These are phyloP conservation scores for Apiospora koreana DNA, from an alignment of 2,329 filamentous ascomycete species.

Conservation along the genomic window DNA sequence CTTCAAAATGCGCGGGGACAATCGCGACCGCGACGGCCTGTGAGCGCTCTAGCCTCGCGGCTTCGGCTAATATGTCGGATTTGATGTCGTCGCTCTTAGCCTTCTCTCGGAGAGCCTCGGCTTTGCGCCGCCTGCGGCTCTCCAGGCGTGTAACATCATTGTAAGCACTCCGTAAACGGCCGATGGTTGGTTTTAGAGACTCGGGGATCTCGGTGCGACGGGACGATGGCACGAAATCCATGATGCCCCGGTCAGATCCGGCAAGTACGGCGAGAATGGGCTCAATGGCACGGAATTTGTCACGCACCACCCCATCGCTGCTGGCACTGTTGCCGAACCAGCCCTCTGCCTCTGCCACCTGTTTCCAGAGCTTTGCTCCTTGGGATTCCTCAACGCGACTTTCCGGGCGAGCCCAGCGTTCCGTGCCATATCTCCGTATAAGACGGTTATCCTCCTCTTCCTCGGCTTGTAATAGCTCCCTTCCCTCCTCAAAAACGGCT, in stretches of 20 bases:
- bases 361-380: constrained; percentile 69
- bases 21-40: constrained; percentile 79
- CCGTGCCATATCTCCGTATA: constrained; percentile 79
- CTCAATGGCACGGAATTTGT: constrained; percentile 78
- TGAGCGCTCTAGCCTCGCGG: constrained; percentile 80
- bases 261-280: constrained; percentile 74
- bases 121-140: constrained; percentile 74
- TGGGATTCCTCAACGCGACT: constrained; percentile 66
- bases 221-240: constrained; percentile 88
- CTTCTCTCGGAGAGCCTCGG: constrained; percentile 77
- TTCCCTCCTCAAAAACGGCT: constrained; percentile 80
- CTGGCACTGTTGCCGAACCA: constrained; percentile 71
- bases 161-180: constrained; percentile 73
- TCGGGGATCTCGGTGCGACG: constrained; percentile 77
- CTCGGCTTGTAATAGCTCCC: constrained; percentile 75
- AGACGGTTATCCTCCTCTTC: constrained; percentile 79
- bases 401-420: constrained; percentile 74
- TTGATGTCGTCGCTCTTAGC: constrained; percentile 88
- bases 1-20: constrained; percentile 87
- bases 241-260: constrained; percentile 76
- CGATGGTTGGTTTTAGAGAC: constrained; percentile 76
- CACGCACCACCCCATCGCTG: constrained; percentile 64
- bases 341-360: constrained; percentile 77
- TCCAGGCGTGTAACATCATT: constrained; percentile 87
- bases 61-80: constrained; percentile 78